A percentile compares a stretch with the other conserved stretches of the same genome.
Conservation (phyloP, 2,329 filamentous ascomycete species). For the Colletotrichum acutatum region DNA sequence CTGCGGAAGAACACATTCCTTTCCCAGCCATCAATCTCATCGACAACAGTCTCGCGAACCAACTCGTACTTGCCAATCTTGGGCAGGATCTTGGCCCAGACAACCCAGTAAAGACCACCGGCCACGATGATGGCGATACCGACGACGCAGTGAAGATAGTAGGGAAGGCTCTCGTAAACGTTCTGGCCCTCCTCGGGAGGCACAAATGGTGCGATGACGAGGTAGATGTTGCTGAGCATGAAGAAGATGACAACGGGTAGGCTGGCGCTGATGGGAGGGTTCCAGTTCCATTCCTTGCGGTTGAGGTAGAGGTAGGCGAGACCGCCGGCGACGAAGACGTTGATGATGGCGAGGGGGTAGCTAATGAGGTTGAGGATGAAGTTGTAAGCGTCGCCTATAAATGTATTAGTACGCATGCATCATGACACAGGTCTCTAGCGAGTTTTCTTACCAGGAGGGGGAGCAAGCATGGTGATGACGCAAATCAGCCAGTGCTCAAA, state of each 20-base stretch:
- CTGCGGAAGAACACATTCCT: slow-evolving; percentile 62
- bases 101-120: slow-evolving; percentile 65
- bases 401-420: slow-evolving; percentile 10
- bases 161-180: slow-evolving; percentile 64
- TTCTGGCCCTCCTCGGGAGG: slow-evolving; percentile 62
- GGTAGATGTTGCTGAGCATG: slow-evolving; percentile 69
- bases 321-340: slow-evolving; percentile 63
- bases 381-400: slow-evolving; percentile 13
- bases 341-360: slow-evolving; percentile 70
- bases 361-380: slow-evolving; percentile 63
- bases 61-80: slow-evolving; percentile 65
- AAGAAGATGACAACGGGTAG: slow-evolving; percentile 68
- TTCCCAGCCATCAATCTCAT: slow-evolving; percentile 72
- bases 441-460: slow-evolving; percentile 75
- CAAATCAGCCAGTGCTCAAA: slow-evolving; percentile 74
- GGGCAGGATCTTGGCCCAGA: slow-evolving; percentile 65
- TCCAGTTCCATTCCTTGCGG: slow-evolving; percentile 60
- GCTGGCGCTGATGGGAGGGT: slow-evolving; percentile 64
- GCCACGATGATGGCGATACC: slow-evolving; percentile 64
- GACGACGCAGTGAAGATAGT: slow-evolving; percentile 68
- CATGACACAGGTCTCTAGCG: slow-evolving; percentile 43
- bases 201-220: slow-evolving; percentile 69
- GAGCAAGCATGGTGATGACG: slow-evolving; percentile 73
- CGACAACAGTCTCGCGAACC: slow-evolving; percentile 63
- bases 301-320: slow-evolving; percentile 65